Evolutionary conservation across 257 asterid genomes (phyloP).

Genomic region (Perilla frutescens): DNA sequence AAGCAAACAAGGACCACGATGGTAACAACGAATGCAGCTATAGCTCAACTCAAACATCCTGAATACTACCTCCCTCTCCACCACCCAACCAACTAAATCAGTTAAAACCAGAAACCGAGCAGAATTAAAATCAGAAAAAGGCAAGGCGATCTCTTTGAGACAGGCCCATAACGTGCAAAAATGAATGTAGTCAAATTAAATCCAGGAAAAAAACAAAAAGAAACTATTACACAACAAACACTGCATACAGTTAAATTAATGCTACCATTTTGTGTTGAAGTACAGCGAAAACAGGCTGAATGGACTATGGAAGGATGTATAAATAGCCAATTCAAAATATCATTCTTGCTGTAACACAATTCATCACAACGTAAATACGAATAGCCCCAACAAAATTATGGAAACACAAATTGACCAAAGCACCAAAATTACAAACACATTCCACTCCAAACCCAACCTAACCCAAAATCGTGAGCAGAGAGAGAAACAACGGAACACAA

Average conservation of each 20-base stretch:
- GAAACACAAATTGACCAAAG: constrained; percentile 18
- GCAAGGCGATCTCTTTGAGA: not conserved
- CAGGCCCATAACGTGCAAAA: constrained; percentile 20
- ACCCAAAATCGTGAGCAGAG: not conserved
- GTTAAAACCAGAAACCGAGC: not conserved
- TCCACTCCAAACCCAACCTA: constrained; percentile 27
- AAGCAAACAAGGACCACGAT: not conserved
- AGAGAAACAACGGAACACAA: constrained; percentile 11
- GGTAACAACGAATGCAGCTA: not conserved
- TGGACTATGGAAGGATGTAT: constrained; percentile 10
- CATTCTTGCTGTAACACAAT: constrained; percentile 19
- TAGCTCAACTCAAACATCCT: constrained; percentile 8
- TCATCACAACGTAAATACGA: constrained; percentile 27
- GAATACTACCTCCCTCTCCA: not conserved
- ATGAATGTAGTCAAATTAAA: not conserved
- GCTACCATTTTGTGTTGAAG: constrained; percentile 1
- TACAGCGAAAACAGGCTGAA: constrained; percentile 11
- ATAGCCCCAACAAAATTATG: not conserved
- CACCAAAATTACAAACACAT: constrained; percentile 24
- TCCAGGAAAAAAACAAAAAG: not conserved
- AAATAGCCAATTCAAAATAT: constrained; percentile 15
- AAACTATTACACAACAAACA: not conserved
- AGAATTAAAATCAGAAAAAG: not conserved
- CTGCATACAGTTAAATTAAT: constrained; percentile 12
- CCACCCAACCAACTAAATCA: constrained; percentile 20